These are phyloP conservation scores for Xylona heveae DNA, from an alignment of 495 filamentous ascomycete species.

Conservation along the genomic window DNA sequence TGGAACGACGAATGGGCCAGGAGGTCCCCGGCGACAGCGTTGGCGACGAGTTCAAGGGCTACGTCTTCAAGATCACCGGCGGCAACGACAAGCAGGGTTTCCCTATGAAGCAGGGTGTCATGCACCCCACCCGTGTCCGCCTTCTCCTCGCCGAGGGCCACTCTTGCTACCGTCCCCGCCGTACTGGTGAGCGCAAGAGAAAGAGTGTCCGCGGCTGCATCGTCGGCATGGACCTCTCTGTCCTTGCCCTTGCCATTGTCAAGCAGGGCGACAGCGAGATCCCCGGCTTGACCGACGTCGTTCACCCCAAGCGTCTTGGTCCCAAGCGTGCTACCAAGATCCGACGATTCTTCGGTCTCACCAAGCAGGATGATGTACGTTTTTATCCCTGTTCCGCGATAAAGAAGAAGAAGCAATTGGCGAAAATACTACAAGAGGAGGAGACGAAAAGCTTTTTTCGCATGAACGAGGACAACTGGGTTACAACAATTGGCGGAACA, in stretches of 20 bases:
- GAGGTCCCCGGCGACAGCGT: conserved; percentile 88
- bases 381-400: conserved; percentile 24
- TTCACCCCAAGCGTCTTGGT: conserved; percentile 93
- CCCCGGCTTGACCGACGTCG: conserved; percentile 86
- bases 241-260: conserved; percentile 80
- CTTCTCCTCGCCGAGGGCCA: conserved; percentile 83
- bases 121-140: conserved; percentile 94
- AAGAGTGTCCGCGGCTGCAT: conserved; percentile 98
- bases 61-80: conserved; percentile 94
- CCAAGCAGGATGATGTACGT: conserved; percentile 99
- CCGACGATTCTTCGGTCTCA: conserved; percentile 91
- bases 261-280: conserved; percentile 92
- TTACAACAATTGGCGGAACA: too few species aligned
- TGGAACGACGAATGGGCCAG: conserved; percentile 82
- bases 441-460: too few species aligned
- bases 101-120: conserved; percentile 99
- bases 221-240: conserved; percentile 81
- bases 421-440: too few species aligned
- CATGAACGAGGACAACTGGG: too few species aligned
- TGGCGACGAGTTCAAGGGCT: conserved; percentile 97
- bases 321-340: conserved; percentile 99
- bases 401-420: too few species aligned
- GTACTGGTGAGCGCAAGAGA: conserved; percentile 94
- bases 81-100: conserved; percentile 99
- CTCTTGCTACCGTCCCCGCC: conserved; percentile 94